Conservation (phyloP, 2,329 filamentous ascomycete species). For the Aotearoamyces nothofagi region DNA sequence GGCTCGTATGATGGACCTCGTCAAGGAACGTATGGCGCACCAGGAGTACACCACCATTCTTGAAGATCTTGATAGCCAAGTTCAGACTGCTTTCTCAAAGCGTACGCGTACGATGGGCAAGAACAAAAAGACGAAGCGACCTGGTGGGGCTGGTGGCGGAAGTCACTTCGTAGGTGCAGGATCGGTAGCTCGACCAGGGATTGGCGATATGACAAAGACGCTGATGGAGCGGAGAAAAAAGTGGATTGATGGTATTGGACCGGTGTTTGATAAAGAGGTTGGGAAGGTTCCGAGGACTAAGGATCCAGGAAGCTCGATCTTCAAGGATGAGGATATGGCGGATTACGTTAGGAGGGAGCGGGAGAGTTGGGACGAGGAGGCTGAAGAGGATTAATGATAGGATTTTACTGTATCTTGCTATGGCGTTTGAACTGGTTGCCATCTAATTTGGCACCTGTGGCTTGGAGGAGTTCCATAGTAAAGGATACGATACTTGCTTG, state of each 20-base stretch:
- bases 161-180: slow-evolving; percentile 41
- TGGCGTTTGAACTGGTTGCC: no score
- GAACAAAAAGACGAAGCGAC: slow-evolving; percentile 76
- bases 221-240: slow-evolving; percentile 82
- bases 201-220: slow-evolving; percentile 80
- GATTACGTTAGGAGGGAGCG: slow-evolving; percentile 63
- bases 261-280: slow-evolving; percentile 65
- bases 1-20: slow-evolving; percentile 68
- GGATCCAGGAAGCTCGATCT: slow-evolving; percentile 55
- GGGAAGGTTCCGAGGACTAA: slow-evolving; percentile 51
- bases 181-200: slow-evolving; percentile 56
- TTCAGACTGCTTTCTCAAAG: slow-evolving; percentile 91
- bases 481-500: no score
- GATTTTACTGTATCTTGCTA: no score
- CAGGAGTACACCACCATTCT: slow-evolving; percentile 96
- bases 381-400: slow-evolving; percentile 15
- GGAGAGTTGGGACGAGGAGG: slow-evolving; percentile 62
- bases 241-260: slow-evolving; percentile 84
- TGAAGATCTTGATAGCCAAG: slow-evolving; percentile 88
- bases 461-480: no score
- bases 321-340: slow-evolving; percentile 58
- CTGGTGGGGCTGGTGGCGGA: slow-evolving; percentile 60
- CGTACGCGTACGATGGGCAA: slow-evolving; percentile 89
- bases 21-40: slow-evolving; percentile 84
- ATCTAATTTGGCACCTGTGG: no score